Percentiles rank a stretch among this genome's conserved stretches.
Evolutionary conservation across 805 yeast species (phyloP).

Genomic region (Suhomyces xylopsoci): DNA sequence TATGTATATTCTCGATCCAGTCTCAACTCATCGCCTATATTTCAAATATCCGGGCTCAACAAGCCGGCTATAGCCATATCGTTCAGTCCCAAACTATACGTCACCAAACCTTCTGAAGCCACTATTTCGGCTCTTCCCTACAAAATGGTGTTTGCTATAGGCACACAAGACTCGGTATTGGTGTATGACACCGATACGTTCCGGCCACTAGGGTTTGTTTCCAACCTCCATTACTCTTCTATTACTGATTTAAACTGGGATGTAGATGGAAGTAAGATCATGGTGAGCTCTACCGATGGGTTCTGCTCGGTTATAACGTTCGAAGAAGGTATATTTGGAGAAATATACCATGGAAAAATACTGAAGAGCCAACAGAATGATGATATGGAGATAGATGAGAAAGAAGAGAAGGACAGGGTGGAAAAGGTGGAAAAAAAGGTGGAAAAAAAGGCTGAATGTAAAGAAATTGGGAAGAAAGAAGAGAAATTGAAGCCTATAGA

Average conservation of each 20-base stretch:
- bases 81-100: slow-evolving; percentile 68
- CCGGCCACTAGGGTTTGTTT: slow-evolving; percentile 67
- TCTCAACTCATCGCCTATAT: slow-evolving; percentile 65
- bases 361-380: not conserved
- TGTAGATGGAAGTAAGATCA: slow-evolving; percentile 62
- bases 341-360: slow-evolving; percentile 16
- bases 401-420: not conserved
- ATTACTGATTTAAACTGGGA: slow-evolving; percentile 89
- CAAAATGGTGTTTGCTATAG: slow-evolving; percentile 85
- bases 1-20: slow-evolving; percentile 75
- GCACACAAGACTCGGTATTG: slow-evolving; percentile 81
- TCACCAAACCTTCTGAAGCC: slow-evolving; percentile 18
- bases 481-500: slow-evolving; percentile 5
- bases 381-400: not conserved
- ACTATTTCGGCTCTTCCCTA: slow-evolving; percentile 62
- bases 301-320: slow-evolving; percentile 72
- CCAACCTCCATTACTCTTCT: slow-evolving; percentile 83
- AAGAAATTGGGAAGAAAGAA: no score
- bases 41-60: slow-evolving; percentile 72
- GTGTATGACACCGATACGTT: slow-evolving; percentile 75
- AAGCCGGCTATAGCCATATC: slow-evolving; percentile 83
- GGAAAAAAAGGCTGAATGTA: slow-evolving; percentile 5
- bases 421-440: not conserved
- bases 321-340: slow-evolving; percentile 56
- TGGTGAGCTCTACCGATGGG: slow-evolving; percentile 88